Conservation (phyloP, 2,329 filamentous ascomycete genomes). For the Neurospora crassa region DNA sequence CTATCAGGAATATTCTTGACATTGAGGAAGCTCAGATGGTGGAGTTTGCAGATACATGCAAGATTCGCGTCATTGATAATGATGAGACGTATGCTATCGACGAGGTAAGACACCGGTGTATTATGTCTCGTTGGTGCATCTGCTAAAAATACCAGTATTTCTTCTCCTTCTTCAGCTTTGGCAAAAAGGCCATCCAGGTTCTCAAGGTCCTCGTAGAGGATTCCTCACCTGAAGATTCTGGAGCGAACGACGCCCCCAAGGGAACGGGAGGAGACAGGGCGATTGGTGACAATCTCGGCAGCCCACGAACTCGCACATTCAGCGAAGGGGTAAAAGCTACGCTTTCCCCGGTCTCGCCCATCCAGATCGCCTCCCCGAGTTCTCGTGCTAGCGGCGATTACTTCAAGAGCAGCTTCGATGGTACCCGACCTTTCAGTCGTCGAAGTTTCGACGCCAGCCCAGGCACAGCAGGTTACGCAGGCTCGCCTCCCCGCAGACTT, state of each 20-base stretch:
- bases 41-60: constrained; percentile 87
- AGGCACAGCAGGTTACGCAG: constrained; percentile 26
- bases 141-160: constrained; percentile 55
- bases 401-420: constrained; percentile 44
- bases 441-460: constrained; percentile 44
- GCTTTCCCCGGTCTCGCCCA: constrained; percentile 41
- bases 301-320: constrained; percentile 31
- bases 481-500: constrained; percentile 48
- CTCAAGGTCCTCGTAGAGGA: constrained; percentile 65
- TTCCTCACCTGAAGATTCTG: constrained; percentile 37
- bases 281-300: constrained; percentile 16
- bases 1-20: constrained; percentile 81
- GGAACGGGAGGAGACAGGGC: not conserved
- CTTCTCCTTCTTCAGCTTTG: constrained; percentile 87
- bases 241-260: constrained; percentile 13
- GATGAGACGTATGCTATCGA: constrained; percentile 93
- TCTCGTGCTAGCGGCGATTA: constrained; percentile 47
- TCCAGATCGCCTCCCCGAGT: constrained; percentile 33
- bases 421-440: constrained; percentile 35
- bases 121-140: constrained; percentile 16
- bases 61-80: constrained; percentile 85
- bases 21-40: constrained; percentile 87
- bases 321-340: constrained; percentile 53
- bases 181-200: constrained; percentile 72
- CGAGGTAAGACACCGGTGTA: constrained; percentile 49